These are phyloP conservation scores for Oleoguttula mirabilis DNA, from an alignment of 495 filamentous ascomycete species.

Conservation along the genomic window DNA sequence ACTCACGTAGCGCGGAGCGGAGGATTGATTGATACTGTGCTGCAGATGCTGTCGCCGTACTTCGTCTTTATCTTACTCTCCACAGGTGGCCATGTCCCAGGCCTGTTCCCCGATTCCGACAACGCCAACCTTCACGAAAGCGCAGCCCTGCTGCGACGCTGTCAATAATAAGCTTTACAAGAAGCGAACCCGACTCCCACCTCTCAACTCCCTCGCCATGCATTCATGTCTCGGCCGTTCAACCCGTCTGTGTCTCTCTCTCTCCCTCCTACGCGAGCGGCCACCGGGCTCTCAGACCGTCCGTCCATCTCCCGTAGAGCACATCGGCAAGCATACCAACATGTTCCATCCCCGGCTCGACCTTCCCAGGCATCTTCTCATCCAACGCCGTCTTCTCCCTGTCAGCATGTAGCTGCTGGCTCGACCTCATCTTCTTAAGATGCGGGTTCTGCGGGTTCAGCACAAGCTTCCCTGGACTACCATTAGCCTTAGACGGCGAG, in stretches of 20 bases:
- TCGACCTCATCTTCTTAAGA: conserved; percentile 43
- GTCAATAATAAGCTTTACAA: conserved; percentile 3
- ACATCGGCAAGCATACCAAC: conserved; percentile 80
- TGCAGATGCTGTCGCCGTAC: too few species aligned
- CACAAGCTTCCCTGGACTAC: conserved; percentile 51
- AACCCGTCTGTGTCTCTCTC: not conserved
- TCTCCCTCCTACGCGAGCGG: conserved; percentile 31
- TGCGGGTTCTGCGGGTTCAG: conserved; percentile 77
- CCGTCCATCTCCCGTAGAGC: conserved; percentile 78
- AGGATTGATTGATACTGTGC: too few species aligned
- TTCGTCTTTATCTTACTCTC: too few species aligned
- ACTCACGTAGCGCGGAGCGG: too few species aligned
- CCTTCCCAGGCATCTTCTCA: conserved; percentile 23
- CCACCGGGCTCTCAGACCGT: conserved; percentile 75
- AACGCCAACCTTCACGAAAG: too few species aligned
- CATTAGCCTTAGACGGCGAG: conserved; percentile 18
- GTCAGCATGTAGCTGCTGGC: conserved; percentile 9
- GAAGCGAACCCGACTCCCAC: not conserved
- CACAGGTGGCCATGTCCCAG: too few species aligned
- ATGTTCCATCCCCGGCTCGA: conserved; percentile 72
- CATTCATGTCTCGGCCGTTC: not conserved
- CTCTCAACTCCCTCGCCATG: not conserved
- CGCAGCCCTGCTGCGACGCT: too few species aligned
- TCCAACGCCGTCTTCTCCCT: conserved; percentile 8
- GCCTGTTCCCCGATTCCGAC: too few species aligned